phyloP scores from a whole-genome alignment of 2,329 filamentous ascomycete species.

The Stylonectria norvegica region DNA sequence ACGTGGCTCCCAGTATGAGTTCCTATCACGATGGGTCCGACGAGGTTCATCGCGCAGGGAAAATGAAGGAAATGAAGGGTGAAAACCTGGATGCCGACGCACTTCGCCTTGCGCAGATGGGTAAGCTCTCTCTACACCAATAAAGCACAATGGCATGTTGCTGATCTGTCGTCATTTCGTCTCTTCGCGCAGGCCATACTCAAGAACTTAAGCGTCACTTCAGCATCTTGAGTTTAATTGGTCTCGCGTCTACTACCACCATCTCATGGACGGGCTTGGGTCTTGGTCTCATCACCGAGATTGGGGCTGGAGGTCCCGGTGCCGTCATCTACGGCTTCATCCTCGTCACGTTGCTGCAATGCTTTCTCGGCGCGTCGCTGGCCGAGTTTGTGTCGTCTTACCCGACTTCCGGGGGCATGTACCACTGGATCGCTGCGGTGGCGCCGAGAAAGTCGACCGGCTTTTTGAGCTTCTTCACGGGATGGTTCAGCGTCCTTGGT shows the following conservation, averaged over 20 bases:
- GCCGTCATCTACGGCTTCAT: constrained; percentile 50
- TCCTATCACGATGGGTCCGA: constrained; percentile 1
- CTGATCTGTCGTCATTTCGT: background rate
- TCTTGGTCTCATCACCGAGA: constrained; percentile 43
- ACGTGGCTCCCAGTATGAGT: constrained; percentile 1
- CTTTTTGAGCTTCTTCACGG: constrained; percentile 43
- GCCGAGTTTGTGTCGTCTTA: constrained; percentile 45
- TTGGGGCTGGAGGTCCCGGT: constrained; percentile 46
- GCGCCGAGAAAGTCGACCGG: constrained; percentile 38
- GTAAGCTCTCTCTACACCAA: constrained; percentile 21
- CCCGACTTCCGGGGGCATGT: constrained; percentile 48
- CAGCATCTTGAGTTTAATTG: constrained; percentile 44
- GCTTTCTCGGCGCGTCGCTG: constrained; percentile 41
- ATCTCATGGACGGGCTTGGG: constrained; percentile 49
- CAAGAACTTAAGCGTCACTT: constrained; percentile 49
- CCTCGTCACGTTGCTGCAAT: constrained; percentile 44
- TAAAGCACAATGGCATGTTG: background rate
- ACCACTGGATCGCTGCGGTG: constrained; percentile 49
- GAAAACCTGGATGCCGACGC: constrained; percentile 34
- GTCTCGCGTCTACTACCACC: constrained; percentile 47
- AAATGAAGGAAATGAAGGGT: constrained; percentile 1
- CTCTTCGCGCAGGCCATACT: constrained; percentile 38
- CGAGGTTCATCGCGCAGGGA: background rate
- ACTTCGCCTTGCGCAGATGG: constrained; percentile 42
- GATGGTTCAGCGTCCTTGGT: constrained; percentile 41